phyloP scores from a whole-genome alignment of 1,139 yeast species.

The Diutina catenulata region DNA sequence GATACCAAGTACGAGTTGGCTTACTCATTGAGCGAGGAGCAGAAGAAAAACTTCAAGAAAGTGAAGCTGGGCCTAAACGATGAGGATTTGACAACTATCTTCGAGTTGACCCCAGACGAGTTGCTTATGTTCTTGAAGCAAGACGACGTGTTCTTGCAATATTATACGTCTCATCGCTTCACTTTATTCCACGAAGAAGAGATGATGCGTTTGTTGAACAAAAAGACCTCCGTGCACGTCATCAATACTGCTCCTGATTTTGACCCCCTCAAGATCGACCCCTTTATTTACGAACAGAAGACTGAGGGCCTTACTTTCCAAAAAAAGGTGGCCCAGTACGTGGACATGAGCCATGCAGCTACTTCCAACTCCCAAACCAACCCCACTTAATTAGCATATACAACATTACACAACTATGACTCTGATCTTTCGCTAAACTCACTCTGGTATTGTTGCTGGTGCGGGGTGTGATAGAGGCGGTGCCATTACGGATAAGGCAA shows the following conservation, averaged over 20 bases:
- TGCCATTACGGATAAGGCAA: too few relatives aligned
- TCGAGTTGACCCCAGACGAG: conserved; percentile 1
- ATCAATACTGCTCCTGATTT: conserved; percentile 1
- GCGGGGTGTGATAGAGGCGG: too few relatives aligned
- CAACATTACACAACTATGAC: too few relatives aligned
- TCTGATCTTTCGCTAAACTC: too few relatives aligned
- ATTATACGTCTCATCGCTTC: not conserved
- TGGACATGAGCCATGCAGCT: too few relatives aligned
- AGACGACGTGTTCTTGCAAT: conserved; percentile 1
- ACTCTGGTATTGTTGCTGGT: too few relatives aligned
- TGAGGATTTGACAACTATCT: not conserved
- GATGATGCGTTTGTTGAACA: conserved; percentile 2
- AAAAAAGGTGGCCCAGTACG: not conserved
- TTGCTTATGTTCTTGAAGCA: conserved; percentile 4
- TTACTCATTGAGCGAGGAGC: not conserved
- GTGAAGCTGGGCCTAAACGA: conserved; percentile 4
- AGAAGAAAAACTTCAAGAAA: conserved; percentile 1
- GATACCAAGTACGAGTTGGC: not conserved
- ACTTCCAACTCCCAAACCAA: too few relatives aligned
- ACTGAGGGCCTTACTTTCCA: not conserved
- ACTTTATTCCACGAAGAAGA: conserved; percentile 1
- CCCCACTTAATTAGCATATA: too few relatives aligned
- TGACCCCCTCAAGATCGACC: conserved; percentile 1
- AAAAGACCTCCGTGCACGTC: not conserved
- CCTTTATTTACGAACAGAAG: not conserved